Evolutionary conservation across 805 yeast genomes (phyloP).

Genomic region (Candida suzukii): DNA sequence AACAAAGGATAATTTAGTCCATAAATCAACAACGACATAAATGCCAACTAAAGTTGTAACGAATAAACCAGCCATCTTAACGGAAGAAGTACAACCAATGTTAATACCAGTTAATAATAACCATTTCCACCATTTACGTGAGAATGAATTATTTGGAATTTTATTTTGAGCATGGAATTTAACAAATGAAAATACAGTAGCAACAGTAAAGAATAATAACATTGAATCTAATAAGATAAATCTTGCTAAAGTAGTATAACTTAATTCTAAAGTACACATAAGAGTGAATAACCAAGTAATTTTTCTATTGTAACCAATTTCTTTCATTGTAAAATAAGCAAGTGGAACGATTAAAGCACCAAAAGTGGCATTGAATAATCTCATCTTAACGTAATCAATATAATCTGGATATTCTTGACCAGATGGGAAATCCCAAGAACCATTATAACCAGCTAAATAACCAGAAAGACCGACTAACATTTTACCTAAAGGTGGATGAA

Average conservation of each 20-base stretch:
- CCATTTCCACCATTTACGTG: constrained; percentile 93
- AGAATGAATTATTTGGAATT: constrained; percentile 40
- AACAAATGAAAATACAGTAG: constrained; percentile 69
- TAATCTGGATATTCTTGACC: constrained; percentile 71
- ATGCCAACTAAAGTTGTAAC: constrained; percentile 84
- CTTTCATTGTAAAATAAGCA: constrained; percentile 75
- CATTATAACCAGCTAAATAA: constrained; percentile 77
- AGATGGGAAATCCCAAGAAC: constrained; percentile 83
- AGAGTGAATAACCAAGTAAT: constrained; percentile 74
- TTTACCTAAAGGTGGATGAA: constrained; percentile 83
- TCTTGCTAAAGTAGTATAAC: constrained; percentile 79
- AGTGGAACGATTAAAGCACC: constrained; percentile 81
- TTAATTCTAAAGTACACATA: constrained; percentile 75
- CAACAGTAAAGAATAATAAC: constrained; percentile 79
- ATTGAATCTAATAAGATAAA: constrained; percentile 90
- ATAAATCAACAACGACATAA: constrained; percentile 81
- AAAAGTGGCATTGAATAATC: constrained; percentile 80
- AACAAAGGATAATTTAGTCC: constrained; percentile 81
- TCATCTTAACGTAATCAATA: constrained; percentile 77
- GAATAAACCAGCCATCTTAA: constrained; percentile 95
- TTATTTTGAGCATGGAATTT: constrained; percentile 60
- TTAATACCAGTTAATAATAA: constrained; percentile 72
- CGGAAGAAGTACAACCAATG: constrained; percentile 87
- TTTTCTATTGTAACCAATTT: constrained; percentile 62
- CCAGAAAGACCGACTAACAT: constrained; percentile 76